Conservation (phyloP, 371 early-diverging fungal species). For the Mortierella sp. region DNA sequence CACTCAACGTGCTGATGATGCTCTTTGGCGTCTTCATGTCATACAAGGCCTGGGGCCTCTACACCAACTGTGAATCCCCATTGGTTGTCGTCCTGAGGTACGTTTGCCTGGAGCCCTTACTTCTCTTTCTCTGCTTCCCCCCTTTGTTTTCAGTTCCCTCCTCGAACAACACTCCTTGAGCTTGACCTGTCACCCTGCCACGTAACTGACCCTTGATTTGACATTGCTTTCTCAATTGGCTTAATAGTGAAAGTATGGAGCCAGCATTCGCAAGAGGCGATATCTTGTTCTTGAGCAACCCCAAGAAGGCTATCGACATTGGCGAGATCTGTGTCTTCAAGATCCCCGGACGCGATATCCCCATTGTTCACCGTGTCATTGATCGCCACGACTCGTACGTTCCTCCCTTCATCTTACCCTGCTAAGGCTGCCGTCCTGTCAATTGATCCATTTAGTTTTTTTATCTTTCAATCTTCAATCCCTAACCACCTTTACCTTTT, state of each 20-base stretch:
- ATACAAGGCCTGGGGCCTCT: conserved; percentile 93
- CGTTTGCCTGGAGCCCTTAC: neutral
- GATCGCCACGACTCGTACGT: conserved; percentile 87
- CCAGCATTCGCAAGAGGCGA: conserved; percentile 99
- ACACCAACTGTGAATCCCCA: conserved; percentile 96
- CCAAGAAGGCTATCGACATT: conserved; percentile 77
- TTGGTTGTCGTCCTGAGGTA: conserved; percentile 97
- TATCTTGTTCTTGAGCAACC: conserved; percentile 90
- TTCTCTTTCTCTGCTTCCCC: neutral
- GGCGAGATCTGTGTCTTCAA: conserved; percentile 99
- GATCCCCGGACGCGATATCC: conserved; percentile 91
- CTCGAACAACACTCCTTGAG: neutral
- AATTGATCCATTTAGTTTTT: neutral
- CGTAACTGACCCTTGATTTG: conserved; percentile 12
- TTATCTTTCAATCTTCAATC: neutral
- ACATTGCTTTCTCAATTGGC: neutral
- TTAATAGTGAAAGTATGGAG: conserved; percentile 96
- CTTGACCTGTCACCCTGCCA: neutral
- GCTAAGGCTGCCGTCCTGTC: no score
- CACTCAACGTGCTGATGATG: conserved; percentile 86
- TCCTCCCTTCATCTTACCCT: neutral
- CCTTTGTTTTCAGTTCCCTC: neutral
- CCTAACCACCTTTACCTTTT: neutral
- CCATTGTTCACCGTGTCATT: conserved; percentile 98
- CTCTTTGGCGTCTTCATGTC: conserved; percentile 95